These are phyloP conservation scores for Theobroma grandiflorum DNA, from an alignment of 441 rosid species.

Conservation along the genomic window DNA sequence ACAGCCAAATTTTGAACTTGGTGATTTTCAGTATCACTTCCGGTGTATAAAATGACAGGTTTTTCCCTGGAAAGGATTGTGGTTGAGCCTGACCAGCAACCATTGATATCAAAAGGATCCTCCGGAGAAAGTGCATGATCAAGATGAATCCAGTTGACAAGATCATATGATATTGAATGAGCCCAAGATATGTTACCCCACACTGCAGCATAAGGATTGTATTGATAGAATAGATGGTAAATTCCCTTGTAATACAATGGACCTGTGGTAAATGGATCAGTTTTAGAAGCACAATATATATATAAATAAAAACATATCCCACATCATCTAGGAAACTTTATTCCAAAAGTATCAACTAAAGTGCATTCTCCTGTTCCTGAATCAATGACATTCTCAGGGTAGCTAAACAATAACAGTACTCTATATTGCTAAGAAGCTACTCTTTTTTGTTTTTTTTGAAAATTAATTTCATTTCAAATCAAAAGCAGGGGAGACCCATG, in stretches of 20 bases:
- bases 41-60: constrained; percentile 57
- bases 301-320: background rate
- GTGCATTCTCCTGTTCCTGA: background rate
- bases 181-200: constrained; percentile 52
- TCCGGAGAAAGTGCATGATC: constrained; percentile 43
- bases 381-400: background rate
- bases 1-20: constrained; percentile 56
- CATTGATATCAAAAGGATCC: constrained; percentile 45
- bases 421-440: background rate
- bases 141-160: constrained; percentile 61
- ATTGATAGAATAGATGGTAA: constrained; percentile 63
- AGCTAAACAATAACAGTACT: background rate
- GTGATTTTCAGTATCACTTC: constrained; percentile 26
- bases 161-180: constrained; percentile 58
- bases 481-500: no score
- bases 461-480: no score
- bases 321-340: background rate
- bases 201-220: constrained; percentile 45
- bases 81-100: constrained; percentile 64
- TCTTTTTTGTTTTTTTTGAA: background rate
- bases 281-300: background rate
- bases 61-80: constrained; percentile 46
- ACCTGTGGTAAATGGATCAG: constrained; percentile 34
- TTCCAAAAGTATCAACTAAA: background rate
- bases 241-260: constrained; percentile 60